These are phyloP conservation scores for Bjerkandera adusta DNA, from an alignment of 1,284 basidiomycete genomes.

Conservation along the genomic window DNA sequence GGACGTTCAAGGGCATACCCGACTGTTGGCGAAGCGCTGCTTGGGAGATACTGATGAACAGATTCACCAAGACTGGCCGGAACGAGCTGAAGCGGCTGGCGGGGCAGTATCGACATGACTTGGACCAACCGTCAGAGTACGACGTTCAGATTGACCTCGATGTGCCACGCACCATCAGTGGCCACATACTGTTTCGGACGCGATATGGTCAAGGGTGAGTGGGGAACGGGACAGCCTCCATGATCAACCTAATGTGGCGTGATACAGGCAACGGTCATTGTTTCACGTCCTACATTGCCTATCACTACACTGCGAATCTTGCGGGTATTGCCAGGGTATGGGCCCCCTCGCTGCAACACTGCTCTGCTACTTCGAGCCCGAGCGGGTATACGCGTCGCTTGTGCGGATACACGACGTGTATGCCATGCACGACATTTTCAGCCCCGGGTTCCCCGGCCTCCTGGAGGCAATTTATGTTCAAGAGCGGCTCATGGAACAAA, in stretches of 20 bases:
- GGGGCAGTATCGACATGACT: constrained; percentile 57
- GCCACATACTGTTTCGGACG: constrained; percentile 93
- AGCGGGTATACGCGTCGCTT: constrained; percentile 82
- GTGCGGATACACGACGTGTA: constrained; percentile 88
- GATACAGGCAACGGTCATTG: constrained; percentile 79
- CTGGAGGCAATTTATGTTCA: constrained; percentile 94
- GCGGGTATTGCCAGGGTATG: constrained; percentile 99
- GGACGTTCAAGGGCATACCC: constrained; percentile 95
- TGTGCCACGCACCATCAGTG: constrained; percentile 94
- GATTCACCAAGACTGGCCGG: constrained; percentile 45
- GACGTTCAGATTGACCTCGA: constrained; percentile 99
- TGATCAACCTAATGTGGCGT: too few species aligned
- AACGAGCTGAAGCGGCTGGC: constrained; percentile 42
- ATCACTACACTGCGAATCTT: constrained; percentile 80
- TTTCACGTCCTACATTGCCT: constrained; percentile 96
- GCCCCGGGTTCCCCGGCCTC: constrained; percentile 94
- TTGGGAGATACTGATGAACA: constrained; percentile 79
- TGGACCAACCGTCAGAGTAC: constrained; percentile 82
- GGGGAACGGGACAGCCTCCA: background rate
- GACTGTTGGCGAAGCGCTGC: constrained; percentile 94
- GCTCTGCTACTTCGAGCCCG: constrained; percentile 90
- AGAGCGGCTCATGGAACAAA: constrained; percentile 78
- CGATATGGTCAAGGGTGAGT: constrained; percentile 91
- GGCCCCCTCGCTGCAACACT: constrained; percentile 95
- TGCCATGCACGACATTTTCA: constrained; percentile 86